Evolutionary conservation across 1,139 yeast genomes (phyloP).

Genomic region (Debaryomyces robertsiae): DNA sequence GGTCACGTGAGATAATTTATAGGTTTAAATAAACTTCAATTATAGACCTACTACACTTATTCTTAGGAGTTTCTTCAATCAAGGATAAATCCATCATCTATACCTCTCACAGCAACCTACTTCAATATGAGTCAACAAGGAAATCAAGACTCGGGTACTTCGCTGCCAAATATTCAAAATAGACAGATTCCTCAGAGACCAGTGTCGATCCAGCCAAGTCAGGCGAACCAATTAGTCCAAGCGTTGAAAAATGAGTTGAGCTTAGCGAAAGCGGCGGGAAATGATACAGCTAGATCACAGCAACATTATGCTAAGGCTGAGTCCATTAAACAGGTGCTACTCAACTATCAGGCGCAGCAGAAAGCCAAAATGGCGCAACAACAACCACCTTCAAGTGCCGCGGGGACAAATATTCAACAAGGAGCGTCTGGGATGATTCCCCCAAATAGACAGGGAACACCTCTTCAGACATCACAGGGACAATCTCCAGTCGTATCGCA

Average conservation of each 20-base stretch:
- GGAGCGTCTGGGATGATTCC: background rate
- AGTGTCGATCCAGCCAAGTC: slow-evolving; percentile 50
- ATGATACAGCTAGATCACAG: slow-evolving; percentile 67
- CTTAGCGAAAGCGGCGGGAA: slow-evolving; percentile 56
- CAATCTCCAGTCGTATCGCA: slow-evolving; percentile 10
- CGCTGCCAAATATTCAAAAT: slow-evolving; percentile 8
- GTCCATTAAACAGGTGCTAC: slow-evolving; percentile 54
- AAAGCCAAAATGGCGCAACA: slow-evolving; percentile 26
- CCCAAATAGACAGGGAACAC: slow-evolving; percentile 4
- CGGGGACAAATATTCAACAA: slow-evolving; percentile 1
- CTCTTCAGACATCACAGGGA: slow-evolving; percentile 10
- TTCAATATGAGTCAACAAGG: slow-evolving; percentile 8
- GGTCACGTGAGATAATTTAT: slow-evolving; percentile 7
- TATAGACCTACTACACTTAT: too few species aligned
- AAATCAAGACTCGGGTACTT: slow-evolving; percentile 5
- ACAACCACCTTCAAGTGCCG: slow-evolving; percentile 24
- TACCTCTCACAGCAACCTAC: slow-evolving; percentile 2
- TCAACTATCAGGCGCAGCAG: slow-evolving; percentile 46
- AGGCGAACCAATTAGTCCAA: slow-evolving; percentile 62
- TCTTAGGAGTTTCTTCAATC: background rate
- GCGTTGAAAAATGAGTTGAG: slow-evolving; percentile 63
- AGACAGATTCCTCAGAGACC: slow-evolving; percentile 19
- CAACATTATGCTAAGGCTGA: slow-evolving; percentile 70
- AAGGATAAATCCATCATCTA: slow-evolving; percentile 1
- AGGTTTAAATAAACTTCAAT: background rate